Evolutionary conservation across 352 stramenopile genomes (phyloP).

Genomic region (Globisporangium perplexum): DNA sequence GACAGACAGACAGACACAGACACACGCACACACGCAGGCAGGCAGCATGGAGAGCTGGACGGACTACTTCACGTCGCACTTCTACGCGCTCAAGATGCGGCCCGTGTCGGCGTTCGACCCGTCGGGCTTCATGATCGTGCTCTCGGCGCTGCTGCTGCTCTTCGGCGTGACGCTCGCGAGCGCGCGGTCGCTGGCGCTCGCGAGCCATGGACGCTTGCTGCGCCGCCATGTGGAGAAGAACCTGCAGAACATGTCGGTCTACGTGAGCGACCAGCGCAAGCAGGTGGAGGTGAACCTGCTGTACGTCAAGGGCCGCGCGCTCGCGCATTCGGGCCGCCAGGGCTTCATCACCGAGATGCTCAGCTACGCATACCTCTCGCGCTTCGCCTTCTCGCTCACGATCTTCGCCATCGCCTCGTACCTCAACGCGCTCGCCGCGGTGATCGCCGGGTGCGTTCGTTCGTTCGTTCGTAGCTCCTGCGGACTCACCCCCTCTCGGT

Average conservation of each 20-base stretch:
- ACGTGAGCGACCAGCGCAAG: slow-evolving; percentile 35
- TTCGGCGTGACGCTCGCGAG: slow-evolving; percentile 57
- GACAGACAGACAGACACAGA: no score
- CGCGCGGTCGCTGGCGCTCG: slow-evolving; percentile 31
- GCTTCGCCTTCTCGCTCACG: slow-evolving; percentile 75
- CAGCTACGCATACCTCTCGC: slow-evolving; percentile 81
- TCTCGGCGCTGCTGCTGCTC: slow-evolving; percentile 61
- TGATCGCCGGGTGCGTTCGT: slow-evolving; percentile 54
- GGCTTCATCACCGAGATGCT: slow-evolving; percentile 87
- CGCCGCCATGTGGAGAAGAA: slow-evolving; percentile 65
- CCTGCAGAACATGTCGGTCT: slow-evolving; percentile 71
- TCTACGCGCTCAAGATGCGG: slow-evolving; percentile 75
- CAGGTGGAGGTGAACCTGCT: slow-evolving; percentile 66
- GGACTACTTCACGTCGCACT: slow-evolving; percentile 77
- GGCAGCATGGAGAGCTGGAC: slow-evolving; percentile 62
- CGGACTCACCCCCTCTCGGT: no score
- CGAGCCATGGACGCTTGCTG: slow-evolving; percentile 30
- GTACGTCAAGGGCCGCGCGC: slow-evolving; percentile 29
- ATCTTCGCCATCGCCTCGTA: slow-evolving; percentile 79
- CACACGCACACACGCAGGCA: background rate
- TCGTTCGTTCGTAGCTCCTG: no score
- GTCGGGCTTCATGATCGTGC: slow-evolving; percentile 80
- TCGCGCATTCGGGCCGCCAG: slow-evolving; percentile 56
- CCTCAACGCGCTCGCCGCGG: slow-evolving; percentile 73
- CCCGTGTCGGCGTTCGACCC: slow-evolving; percentile 82